Evolutionary conservation across 108 stramenopile species (phyloP).

Genomic region (Cyclotella kingstonii): DNA sequence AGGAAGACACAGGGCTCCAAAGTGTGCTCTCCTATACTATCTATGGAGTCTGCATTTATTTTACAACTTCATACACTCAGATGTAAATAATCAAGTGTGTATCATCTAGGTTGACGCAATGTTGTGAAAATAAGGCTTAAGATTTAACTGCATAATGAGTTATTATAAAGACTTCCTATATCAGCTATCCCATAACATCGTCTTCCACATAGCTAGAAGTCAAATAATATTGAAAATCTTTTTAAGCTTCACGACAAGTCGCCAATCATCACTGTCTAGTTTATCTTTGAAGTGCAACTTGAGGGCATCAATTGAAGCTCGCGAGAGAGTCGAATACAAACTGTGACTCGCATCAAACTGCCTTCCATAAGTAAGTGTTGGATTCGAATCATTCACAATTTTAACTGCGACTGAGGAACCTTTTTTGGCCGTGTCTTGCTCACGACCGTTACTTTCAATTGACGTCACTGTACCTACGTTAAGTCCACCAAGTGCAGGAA

Average conservation of each 20-base stretch:
- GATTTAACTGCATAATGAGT: no score
- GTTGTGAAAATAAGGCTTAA: no score
- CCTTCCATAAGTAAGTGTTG: constrained; percentile 96
- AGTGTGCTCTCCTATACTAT: no score
- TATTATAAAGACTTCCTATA: no score
- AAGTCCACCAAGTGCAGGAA: constrained; percentile 88
- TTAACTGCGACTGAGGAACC: constrained; percentile 90
- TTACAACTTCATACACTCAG: no score
- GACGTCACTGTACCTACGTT: constrained; percentile 93
- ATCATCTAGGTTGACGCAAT: no score
- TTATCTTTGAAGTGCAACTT: constrained; percentile 98
- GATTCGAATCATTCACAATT: constrained; percentile 91
- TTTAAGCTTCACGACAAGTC: constrained; percentile 96
- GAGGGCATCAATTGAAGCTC: constrained; percentile 96
- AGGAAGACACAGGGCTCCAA: no score
- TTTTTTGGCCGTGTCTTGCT: constrained; percentile 88
- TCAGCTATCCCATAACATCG: no score
- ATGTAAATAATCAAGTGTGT: no score
- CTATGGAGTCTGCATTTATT: no score
- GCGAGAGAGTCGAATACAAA: constrained; percentile 90
- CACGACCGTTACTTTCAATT: constrained; percentile 91
- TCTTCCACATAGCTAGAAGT: no score
- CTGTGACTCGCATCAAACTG: constrained; percentile 94
- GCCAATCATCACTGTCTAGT: constrained; percentile 95
- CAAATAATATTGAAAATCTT: constrained; percentile 93